A percentile compares a stretch with the other conserved stretches of the same genome.
Conservation (phyloP, 345 rosid genomes). For the Aegle marmelos region DNA sequence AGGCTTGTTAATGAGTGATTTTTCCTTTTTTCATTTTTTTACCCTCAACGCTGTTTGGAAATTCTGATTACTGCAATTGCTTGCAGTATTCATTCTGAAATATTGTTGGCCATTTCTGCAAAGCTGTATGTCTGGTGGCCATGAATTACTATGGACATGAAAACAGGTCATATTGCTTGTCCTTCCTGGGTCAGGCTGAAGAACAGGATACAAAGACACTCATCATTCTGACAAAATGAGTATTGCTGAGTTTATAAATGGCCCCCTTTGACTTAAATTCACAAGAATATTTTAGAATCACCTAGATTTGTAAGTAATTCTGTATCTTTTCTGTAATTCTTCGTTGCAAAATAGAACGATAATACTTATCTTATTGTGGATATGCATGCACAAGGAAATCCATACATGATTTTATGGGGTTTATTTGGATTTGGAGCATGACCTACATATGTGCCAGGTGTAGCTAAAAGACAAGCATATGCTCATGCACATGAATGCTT, state of each 20-base stretch:
- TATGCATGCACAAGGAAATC: neutral
- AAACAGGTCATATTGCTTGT: neutral
- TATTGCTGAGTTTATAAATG: too few relatives aligned
- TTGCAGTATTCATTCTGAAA: neutral
- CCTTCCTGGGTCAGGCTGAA: neutral
- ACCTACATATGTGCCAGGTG: neutral
- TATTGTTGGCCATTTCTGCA: neutral
- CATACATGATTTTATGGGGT: neutral
- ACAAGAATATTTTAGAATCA: neutral
- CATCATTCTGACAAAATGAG: neutral
- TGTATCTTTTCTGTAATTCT: neutral
- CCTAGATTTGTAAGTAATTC: neutral
- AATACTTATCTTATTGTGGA: neutral
- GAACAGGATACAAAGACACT: neutral
- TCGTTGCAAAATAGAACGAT: neutral
- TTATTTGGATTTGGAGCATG: neutral
- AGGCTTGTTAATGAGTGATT: too few relatives aligned
- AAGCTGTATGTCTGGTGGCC: neutral
- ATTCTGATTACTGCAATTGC: neutral
- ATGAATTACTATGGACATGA: neutral
- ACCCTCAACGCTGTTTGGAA: neutral
- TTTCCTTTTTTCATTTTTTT: too few relatives aligned
- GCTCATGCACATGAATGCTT: neutral
- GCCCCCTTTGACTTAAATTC: neutral
- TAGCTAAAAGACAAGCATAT: neutral